Percentiles rank a stretch among this genome's conserved stretches.
phyloP scores from a whole-genome alignment of 208 protist species.

The Lotmaria passim region DNA sequence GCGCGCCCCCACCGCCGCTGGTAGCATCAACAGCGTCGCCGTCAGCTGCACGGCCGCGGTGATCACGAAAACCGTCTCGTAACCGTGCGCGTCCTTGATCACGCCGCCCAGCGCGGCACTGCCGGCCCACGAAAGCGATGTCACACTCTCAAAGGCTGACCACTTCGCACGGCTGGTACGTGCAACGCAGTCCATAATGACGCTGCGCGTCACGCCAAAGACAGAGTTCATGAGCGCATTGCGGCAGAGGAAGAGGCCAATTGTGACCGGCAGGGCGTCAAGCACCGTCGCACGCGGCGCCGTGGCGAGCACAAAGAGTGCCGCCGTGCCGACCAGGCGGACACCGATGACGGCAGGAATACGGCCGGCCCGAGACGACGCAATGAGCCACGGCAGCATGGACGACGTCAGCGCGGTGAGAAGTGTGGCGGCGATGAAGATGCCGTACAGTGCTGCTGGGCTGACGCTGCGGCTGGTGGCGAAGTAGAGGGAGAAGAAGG shows the following conservation, averaged over 20 bases:
- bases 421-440: constrained; percentile 41
- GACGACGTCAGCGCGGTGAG: constrained; percentile 35
- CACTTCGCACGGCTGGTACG: constrained; percentile 55
- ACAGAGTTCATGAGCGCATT: constrained; percentile 76
- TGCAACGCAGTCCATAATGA: constrained; percentile 72
- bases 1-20: constrained; percentile 38
- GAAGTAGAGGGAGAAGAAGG: constrained; percentile 59
- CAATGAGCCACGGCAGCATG: constrained; percentile 29
- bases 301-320: constrained; percentile 34
- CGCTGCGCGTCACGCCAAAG: constrained; percentile 59
- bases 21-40: constrained; percentile 41
- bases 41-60: constrained; percentile 56
- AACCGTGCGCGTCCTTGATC: constrained; percentile 44
- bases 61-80: constrained; percentile 50
- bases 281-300: neutral
- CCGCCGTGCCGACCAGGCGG: constrained; percentile 39
- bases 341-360: constrained; percentile 40
- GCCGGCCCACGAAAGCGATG: constrained; percentile 65
- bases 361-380: constrained; percentile 22
- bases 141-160: constrained; percentile 74
- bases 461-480: constrained; percentile 20
- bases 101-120: constrained; percentile 66
- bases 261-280: constrained; percentile 6
- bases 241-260: constrained; percentile 45
- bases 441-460: constrained; percentile 38